These are phyloP conservation scores for Ilyonectria sp. DNA, from an alignment of 2,329 filamentous ascomycete genomes.

Conservation along the genomic window DNA sequence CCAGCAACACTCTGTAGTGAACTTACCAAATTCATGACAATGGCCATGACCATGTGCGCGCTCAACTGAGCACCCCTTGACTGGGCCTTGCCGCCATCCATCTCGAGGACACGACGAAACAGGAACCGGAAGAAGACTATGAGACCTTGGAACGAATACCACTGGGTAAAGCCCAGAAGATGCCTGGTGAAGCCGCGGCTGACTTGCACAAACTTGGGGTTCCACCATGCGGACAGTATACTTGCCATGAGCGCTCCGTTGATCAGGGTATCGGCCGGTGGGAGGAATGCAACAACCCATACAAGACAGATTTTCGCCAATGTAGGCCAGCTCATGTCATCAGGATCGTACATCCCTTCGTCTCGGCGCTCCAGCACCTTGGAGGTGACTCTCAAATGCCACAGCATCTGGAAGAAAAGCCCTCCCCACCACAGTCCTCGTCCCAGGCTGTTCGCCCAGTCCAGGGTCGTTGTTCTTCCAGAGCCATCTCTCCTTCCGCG, in stretches of 20 bases:
- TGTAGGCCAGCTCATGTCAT: constrained; percentile 43
- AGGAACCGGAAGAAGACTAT: constrained; percentile 70
- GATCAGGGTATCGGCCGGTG: constrained; percentile 58
- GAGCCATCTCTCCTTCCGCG: constrained; percentile 53
- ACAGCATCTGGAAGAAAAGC: constrained; percentile 62
- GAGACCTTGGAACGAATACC: constrained; percentile 77
- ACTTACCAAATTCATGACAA: constrained; percentile 69
- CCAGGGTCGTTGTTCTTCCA: constrained; percentile 55
- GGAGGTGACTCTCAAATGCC: constrained; percentile 61
- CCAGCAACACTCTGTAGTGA: neutral
- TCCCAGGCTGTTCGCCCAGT: constrained; percentile 60
- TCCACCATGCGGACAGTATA: constrained; percentile 75
- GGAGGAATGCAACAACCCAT: constrained; percentile 52
- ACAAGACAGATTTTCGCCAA: constrained; percentile 34
- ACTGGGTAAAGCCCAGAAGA: constrained; percentile 72
- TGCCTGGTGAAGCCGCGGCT: constrained; percentile 72
- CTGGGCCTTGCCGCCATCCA: constrained; percentile 56
- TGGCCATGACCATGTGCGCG: constrained; percentile 69
- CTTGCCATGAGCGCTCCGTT: constrained; percentile 65
- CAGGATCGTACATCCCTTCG: constrained; percentile 53
- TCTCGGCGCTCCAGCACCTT: constrained; percentile 47
- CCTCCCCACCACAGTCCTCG: constrained; percentile 65
- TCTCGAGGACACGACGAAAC: constrained; percentile 60
- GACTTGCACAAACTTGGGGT: constrained; percentile 74
- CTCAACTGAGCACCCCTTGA: constrained; percentile 60